Percentiles rank a stretch among this genome's conserved stretches.
These are phyloP conservation scores for Coemansia sp. DNA, from an alignment of 192 early-diverging fungal genomes.

Conservation along the genomic window DNA sequence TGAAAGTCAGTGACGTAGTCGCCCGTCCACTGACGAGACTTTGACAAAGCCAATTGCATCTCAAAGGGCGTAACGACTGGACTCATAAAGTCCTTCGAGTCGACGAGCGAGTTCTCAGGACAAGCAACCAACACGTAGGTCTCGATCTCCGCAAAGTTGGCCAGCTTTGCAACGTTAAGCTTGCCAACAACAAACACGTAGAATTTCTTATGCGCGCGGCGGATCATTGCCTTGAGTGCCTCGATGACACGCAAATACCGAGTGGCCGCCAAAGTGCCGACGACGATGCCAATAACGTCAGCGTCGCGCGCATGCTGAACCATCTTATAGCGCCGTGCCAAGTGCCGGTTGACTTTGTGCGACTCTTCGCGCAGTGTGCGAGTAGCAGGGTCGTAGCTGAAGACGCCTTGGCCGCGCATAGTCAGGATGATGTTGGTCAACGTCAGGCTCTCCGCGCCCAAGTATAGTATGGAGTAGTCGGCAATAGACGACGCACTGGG, in stretches of 20 bases:
- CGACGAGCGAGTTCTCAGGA: conserved; percentile 92
- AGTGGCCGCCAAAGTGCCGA: conserved; percentile 92
- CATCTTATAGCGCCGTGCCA: conserved; percentile 75
- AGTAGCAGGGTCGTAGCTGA: conserved; percentile 70
- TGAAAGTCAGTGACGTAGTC: conserved; percentile 74
- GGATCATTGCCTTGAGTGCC: conserved; percentile 76
- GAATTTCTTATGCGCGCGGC: conserved; percentile 72
- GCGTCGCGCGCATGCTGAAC: conserved; percentile 94
- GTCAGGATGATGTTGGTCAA: conserved; percentile 90
- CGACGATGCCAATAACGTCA: conserved; percentile 90
- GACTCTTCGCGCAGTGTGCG: conserved; percentile 61
- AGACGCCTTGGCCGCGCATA: conserved; percentile 57
- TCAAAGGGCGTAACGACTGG: conserved; percentile 96
- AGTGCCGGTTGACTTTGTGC: conserved; percentile 58
- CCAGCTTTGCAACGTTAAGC: conserved; percentile 93
- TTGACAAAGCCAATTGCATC: conserved; percentile 75
- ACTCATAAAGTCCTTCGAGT: conserved; percentile 85
- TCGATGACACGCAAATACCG: conserved; percentile 85
- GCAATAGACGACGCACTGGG: conserved; percentile 44
- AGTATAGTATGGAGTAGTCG: conserved; percentile 77
- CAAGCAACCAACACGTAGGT: conserved; percentile 91
- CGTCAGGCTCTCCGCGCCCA: conserved; percentile 81
- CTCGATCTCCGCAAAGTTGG: conserved; percentile 96
- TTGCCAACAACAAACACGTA: conserved; percentile 94
- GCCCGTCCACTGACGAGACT: conserved; percentile 64